These are phyloP conservation scores for Gossypium trilobum DNA, from an alignment of 441 rosid species.

Conservation along the genomic window DNA sequence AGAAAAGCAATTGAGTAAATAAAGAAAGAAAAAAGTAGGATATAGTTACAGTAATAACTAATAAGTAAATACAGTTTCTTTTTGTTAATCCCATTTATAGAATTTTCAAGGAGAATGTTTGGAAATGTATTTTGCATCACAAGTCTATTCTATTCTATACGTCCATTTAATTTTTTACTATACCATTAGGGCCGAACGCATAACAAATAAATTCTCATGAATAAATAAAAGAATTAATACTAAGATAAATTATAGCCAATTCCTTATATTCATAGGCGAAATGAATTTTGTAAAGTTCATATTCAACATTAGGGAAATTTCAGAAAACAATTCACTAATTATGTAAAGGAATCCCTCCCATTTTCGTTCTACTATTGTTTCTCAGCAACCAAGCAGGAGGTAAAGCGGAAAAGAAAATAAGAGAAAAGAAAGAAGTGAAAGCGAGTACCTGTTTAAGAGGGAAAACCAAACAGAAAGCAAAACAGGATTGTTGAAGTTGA, in stretches of 20 bases:
- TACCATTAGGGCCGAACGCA: no score
- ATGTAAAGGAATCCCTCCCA: not conserved
- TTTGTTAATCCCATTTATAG: no score
- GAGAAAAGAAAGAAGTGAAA: not conserved
- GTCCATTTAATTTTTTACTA: no score
- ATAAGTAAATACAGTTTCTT: no score
- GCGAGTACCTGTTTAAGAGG: not conserved
- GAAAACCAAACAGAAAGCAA: not conserved
- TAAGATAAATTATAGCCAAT: not conserved
- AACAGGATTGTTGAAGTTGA: not conserved
- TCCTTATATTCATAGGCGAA: not conserved
- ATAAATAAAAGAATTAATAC: not conserved
- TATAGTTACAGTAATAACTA: not conserved
- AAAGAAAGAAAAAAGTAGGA: not conserved
- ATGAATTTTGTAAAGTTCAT: not conserved
- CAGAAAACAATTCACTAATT: not conserved
- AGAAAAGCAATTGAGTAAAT: not conserved
- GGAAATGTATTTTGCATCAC: no score
- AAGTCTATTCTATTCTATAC: no score
- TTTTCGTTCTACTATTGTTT: slow-evolving; percentile 12
- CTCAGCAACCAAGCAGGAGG: slow-evolving; percentile 17
- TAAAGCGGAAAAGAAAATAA: not conserved
- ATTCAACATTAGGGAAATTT: not conserved
- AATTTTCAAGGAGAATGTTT: no score
- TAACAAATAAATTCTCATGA: not conserved